Percentiles rank a stretch among this genome's conserved stretches.
Evolutionary conservation across 768 basidiomycete genomes (phyloP).

Genomic region (Agaricus bisporus): DNA sequence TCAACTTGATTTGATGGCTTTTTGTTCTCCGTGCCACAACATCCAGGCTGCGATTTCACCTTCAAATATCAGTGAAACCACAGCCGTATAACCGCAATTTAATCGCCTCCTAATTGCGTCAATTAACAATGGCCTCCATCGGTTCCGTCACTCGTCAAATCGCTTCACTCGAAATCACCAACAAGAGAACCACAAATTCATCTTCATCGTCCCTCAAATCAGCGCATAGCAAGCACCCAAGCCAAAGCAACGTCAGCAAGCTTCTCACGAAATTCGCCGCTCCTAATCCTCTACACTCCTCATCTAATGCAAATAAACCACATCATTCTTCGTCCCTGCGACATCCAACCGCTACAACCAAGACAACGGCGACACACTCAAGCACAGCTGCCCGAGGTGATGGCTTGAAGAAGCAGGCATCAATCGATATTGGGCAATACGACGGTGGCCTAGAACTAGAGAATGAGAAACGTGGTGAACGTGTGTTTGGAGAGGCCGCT

Average conservation of each 20-base stretch:
- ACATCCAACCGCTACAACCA: constrained; percentile 22
- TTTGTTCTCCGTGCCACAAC: not conserved
- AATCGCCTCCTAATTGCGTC: not conserved
- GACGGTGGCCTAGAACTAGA: constrained; percentile 97
- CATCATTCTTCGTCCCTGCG: constrained; percentile 38
- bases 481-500: constrained; percentile 72
- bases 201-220: constrained; percentile 23
- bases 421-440: constrained; percentile 81
- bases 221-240: constrained; percentile 46
- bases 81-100: not conserved
- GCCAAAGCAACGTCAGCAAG: constrained; percentile 60
- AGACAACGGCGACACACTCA: constrained; percentile 11
- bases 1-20: constrained; percentile 3
- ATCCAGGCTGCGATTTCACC: not conserved
- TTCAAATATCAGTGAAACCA: not conserved
- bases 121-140: constrained; percentile 34
- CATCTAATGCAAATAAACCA: constrained; percentile 21
- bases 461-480: constrained; percentile 72
- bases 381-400: constrained; percentile 12
- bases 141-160: constrained; percentile 64
- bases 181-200: constrained; percentile 35
- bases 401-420: constrained; percentile 21
- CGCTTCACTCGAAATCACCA: constrained; percentile 60
- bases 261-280: constrained; percentile 71
- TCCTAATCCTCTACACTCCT: constrained; percentile 44